Evolutionary conservation across 1,284 basidiomycete genomes (phyloP).

Genomic region (Psilocybe mexicana): DNA sequence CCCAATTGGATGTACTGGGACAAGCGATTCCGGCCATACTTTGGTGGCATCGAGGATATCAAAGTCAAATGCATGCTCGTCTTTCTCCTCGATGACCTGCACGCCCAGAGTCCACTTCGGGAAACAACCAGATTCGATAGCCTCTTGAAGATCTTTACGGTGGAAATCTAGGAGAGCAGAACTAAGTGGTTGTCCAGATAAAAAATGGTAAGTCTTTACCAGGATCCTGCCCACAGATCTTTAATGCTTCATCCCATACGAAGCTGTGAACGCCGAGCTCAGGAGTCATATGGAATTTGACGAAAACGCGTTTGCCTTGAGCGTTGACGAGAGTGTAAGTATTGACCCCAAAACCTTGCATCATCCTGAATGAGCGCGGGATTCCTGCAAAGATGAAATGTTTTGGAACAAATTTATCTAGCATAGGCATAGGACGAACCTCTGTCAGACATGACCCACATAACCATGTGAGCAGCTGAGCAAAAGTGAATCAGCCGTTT

Average conservation of each 20-base stretch:
- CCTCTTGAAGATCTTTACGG: slow-evolving; percentile 76
- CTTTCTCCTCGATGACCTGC: slow-evolving; percentile 66
- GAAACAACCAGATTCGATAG: slow-evolving; percentile 66
- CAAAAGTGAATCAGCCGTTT: background rate
- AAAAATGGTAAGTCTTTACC: slow-evolving; percentile 35
- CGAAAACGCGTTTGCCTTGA: slow-evolving; percentile 68
- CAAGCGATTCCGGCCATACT: slow-evolving; percentile 77
- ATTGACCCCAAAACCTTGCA: slow-evolving; percentile 88
- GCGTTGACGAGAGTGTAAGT: slow-evolving; percentile 75
- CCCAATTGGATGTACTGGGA: slow-evolving; percentile 76
- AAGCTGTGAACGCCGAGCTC: slow-evolving; percentile 81
- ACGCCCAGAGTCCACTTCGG: slow-evolving; percentile 80
- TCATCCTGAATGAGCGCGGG: slow-evolving; percentile 81
- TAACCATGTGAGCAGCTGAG: slow-evolving; percentile 73
- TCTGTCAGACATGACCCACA: slow-evolving; percentile 85
- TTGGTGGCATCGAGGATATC: slow-evolving; percentile 87
- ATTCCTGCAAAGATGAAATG: slow-evolving; percentile 34
- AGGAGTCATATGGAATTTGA: slow-evolving; percentile 85
- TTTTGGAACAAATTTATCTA: slow-evolving; percentile 24
- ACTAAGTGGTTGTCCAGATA: background rate
- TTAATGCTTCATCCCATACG: slow-evolving; percentile 87
- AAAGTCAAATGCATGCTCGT: slow-evolving; percentile 78
- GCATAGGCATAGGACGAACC: slow-evolving; percentile 27
- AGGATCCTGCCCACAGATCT: slow-evolving; percentile 79
- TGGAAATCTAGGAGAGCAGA: slow-evolving; percentile 60